A percentile compares a stretch with the other conserved stretches of the same genome.
Evolutionary conservation across 2,329 filamentous ascomycete genomes (phyloP).

Genomic region (Colletotrichum theobromicola): DNA sequence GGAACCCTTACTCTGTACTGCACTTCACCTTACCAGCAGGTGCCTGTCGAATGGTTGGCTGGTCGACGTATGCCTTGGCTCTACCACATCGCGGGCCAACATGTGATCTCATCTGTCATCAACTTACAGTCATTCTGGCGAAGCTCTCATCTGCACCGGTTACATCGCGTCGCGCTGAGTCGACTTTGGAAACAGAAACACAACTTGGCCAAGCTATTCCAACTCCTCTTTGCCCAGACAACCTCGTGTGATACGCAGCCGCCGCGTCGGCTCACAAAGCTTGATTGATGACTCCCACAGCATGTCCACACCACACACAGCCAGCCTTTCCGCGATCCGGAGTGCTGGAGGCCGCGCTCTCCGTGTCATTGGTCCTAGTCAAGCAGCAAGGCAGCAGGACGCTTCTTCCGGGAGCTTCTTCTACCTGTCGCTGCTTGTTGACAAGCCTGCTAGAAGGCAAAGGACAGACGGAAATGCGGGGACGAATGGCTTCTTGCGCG

Average conservation of each 20-base stretch:
- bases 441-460: not conserved
- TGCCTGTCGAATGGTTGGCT: not conserved
- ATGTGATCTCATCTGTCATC: not conserved
- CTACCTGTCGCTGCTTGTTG: not conserved
- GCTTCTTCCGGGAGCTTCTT: not conserved
- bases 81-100: not conserved
- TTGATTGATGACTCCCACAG: not conserved
- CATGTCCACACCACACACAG: not conserved
- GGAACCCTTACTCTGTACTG: not conserved
- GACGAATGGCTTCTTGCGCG: not conserved
- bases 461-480: not conserved
- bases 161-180: not conserved
- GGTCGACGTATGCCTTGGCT: not conserved
- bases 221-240: not conserved
- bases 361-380: not conserved
- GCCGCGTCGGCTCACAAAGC: conserved; percentile 11
- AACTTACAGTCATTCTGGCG: not conserved
- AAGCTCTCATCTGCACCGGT: not conserved
- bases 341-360: not conserved
- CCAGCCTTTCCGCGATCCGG: not conserved
- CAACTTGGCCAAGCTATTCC: not conserved
- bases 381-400: not conserved
- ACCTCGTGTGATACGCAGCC: not conserved
- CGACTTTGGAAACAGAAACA: not conserved
- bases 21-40: not conserved